Base-by-base conservation (phyloP, 768 basidiomycete species). In the Boletus huronensis region DNA sequence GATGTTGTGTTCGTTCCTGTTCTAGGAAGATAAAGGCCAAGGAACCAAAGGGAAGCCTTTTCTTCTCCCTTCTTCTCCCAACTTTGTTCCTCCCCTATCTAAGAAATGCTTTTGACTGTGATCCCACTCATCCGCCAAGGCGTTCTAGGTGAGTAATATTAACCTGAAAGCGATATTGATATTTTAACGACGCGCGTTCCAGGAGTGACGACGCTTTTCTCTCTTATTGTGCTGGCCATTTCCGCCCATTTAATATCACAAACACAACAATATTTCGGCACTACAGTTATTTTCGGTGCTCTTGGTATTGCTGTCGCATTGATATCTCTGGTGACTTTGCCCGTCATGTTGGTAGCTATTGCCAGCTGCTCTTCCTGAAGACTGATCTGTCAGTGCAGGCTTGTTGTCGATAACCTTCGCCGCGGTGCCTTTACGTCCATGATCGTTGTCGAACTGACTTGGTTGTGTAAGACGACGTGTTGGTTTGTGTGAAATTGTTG, bases 371-470 rank as follows among this genome's bases (percentile, higher is more conserved):
- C 19, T 38, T 48, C n/a, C 43, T 17, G 43, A 41, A 25, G n/a
- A 13, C 38, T 63, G 29, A 58, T 31, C 35, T 6, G 26, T 31
- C 1, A 25, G 9, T n/a, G 10, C 45, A 77, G 77, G 66, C 35
- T 73, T 31, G 19, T 73, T 19, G 38, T 76, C 23, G 75, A 77
- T 52, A 35, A 64, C 29, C 0, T 70, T 28, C 70, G 75, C 14
- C 65, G 60, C 19, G 75, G 72, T n/a, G 70, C 73, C 1, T 59
- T 74, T 42, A 69, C 74, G 6, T 78, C 77, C 28, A 71, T 69
- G 67, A 64, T 77, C 16, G 54, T 66, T 23, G 63, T 74, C 7
- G 77, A 78, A 55, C 29, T 77, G 16, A 42, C 17, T 14, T 76
- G 71, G 72, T 55, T 75, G 50, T 60, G 75, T 77, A 55, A 60